These are phyloP conservation scores for Nakazawaea molendinolei DNA, from an alignment of 805 yeast species.

Conservation along the genomic window DNA sequence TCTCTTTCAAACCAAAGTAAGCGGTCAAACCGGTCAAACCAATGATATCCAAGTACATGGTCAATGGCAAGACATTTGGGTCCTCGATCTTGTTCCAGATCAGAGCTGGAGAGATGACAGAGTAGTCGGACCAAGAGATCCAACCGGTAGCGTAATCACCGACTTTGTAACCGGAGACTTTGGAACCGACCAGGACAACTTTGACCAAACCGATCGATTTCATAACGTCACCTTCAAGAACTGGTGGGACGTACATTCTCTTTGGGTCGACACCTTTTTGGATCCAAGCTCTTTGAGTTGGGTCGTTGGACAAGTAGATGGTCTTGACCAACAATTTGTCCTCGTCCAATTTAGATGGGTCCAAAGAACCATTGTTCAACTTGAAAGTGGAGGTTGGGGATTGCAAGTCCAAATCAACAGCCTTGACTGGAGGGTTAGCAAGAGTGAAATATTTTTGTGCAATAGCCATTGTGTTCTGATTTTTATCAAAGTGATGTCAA, in stretches of 20 bases:
- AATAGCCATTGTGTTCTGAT: slow-evolving; percentile 1
- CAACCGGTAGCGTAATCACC: slow-evolving; percentile 38
- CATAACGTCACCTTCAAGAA: slow-evolving; percentile 38
- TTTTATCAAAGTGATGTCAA: too few species aligned
- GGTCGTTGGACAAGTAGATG: slow-evolving; percentile 48
- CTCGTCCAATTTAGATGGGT: slow-evolving; percentile 19
- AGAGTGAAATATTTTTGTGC: slow-evolving; percentile 5
- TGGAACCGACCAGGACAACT: slow-evolving; percentile 40
- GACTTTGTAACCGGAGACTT: slow-evolving; percentile 21
- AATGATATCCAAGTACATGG: slow-evolving; percentile 38
- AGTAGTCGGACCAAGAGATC: slow-evolving; percentile 43
- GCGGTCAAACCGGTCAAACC: slow-evolving; percentile 62
- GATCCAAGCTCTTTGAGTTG: slow-evolving; percentile 58
- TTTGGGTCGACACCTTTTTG: slow-evolving; percentile 25
- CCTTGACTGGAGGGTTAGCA: slow-evolving; percentile 5
- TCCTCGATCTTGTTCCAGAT: slow-evolving; percentile 26
- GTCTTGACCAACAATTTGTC: slow-evolving; percentile 40
- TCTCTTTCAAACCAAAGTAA: slow-evolving; percentile 43
- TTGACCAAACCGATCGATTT: slow-evolving; percentile 40
- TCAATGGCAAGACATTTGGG: slow-evolving; percentile 26
- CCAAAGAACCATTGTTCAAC: not conserved
- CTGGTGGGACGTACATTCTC: slow-evolving; percentile 30
- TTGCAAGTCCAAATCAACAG: slow-evolving; percentile 8
- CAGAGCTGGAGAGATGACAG: slow-evolving; percentile 24
- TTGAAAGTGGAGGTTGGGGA: slow-evolving; percentile 16